Percentiles rank a stretch among this genome's conserved stretches.
These are phyloP conservation scores for Serendipita vermifera DNA, from an alignment of 768 basidiomycete species.

Conservation along the genomic window DNA sequence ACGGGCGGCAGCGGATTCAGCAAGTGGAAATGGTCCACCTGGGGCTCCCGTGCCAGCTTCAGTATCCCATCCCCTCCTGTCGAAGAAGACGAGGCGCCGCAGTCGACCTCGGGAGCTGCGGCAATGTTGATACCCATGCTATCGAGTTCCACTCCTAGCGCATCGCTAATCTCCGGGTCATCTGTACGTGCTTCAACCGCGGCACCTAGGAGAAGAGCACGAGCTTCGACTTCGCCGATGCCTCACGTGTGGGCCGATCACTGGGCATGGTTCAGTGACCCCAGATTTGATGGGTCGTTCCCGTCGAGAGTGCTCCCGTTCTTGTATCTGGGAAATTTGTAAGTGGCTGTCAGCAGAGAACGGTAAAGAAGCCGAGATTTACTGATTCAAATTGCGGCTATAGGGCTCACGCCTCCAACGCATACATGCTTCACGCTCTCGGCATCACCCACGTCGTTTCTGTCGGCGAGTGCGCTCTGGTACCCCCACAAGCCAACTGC, in stretches of 20 bases:
- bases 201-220: conserved; percentile 31
- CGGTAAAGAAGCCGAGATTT: no score
- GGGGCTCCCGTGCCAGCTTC: conserved; percentile 13
- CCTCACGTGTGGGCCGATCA: conserved; percentile 54
- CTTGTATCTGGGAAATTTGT: conserved; percentile 91
- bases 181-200: neutral
- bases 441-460: conserved; percentile 96
- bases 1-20: conserved; percentile 10
- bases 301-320: conserved; percentile 87
- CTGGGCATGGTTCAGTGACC: conserved; percentile 90
- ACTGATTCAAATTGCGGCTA: no score
- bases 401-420: conserved; percentile 88
- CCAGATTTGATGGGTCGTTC: conserved; percentile 88
- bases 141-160: conserved; percentile 6
- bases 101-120: neutral
- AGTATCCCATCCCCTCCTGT: conserved; percentile 7
- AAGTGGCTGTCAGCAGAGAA: conserved; percentile 27
- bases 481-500: conserved; percentile 41
- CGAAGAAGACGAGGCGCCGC: conserved; percentile 9
- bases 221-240: conserved; percentile 59
- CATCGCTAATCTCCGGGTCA: conserved; percentile 7
- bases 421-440: conserved; percentile 88
- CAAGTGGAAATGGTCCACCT: conserved; percentile 19
- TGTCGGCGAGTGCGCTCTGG: conserved; percentile 86
- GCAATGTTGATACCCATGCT: conserved; percentile 10